Base-by-base conservation (phyloP, 2,329 filamentous ascomycete species). In the Leptosphaerulina australis region DNA sequence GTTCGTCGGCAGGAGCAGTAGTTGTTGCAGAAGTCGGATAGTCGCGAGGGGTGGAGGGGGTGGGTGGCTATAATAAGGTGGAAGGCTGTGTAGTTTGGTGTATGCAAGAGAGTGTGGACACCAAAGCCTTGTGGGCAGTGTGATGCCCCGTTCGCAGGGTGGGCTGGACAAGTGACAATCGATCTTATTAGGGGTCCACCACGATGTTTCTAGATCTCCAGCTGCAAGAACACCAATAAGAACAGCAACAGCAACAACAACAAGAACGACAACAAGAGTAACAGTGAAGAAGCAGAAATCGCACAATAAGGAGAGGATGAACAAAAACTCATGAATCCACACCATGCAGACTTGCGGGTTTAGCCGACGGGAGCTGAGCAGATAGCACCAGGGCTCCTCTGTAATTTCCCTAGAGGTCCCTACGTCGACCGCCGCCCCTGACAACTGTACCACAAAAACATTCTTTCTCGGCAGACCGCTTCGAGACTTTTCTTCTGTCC, bases 361-460 rank as follows among this genome's bases (percentile, higher is more conserved):
- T 45, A 41, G 44, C 35, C 44, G 25, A 34, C 50, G 50, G 39
- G 25, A 53, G 39, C 50, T 40, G 28, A 21, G 4, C 20, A 36
- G 41, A 36, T 30, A 43, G 31, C 40, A 12, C 31, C 25, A 41
- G 36, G 11, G 11, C 9, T 24, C 34, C 22, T 35, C 40, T 37
- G 33, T 47, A 53, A 53, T 53, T 47, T 53, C 44, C 50, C 33
- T 15, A 8, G 24, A 31, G 49, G 49, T 24, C 49, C 35, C 14
- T 44, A 35, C 49, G 29, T 33, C 37, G 40, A 40, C 44, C 10
- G 8, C 37, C 33, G 33, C 50, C 50, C 43, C 44, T 48, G 50
- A 49, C 40, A 15, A 41, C 36, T 36, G 48, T 37, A 41, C 41
- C 41, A 46, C 48, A 18, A 41, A 45, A 51, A 36, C 36, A 51